These are phyloP conservation scores for Aphanocladium album DNA, from an alignment of 2,329 filamentous ascomycete species.

Conservation along the genomic window DNA sequence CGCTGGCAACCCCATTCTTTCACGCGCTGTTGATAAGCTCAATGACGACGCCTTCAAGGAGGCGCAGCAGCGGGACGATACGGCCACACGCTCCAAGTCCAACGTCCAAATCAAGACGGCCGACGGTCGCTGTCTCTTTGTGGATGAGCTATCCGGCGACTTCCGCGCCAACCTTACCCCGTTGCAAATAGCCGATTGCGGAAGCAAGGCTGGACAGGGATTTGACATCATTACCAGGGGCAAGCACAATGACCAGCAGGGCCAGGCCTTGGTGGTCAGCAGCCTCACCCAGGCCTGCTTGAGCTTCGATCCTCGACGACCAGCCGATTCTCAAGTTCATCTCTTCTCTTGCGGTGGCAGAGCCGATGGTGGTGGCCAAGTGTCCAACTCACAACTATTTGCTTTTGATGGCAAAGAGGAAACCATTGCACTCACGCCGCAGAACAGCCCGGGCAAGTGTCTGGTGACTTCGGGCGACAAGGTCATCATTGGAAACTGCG, in stretches of 20 bases:
- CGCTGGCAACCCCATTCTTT: conserved; percentile 23
- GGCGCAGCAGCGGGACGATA: conserved; percentile 39
- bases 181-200: conserved; percentile 40
- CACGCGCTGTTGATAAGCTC: conserved; percentile 35
- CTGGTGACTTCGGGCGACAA: conserved; percentile 43
- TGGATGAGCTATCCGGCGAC: conserved; percentile 43
- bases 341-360: conserved; percentile 56
- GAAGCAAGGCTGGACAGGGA: conserved; percentile 35
- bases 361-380: conserved; percentile 47
- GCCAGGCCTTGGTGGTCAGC: conserved; percentile 49
- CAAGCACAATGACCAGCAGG: conserved; percentile 43
- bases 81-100: conserved; percentile 39
- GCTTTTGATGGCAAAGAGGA: conserved; percentile 37
- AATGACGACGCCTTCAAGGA: conserved; percentile 35
- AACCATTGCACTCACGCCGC: conserved; percentile 39
- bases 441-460: conserved; percentile 33
- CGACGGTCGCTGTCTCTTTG: conserved; percentile 40
- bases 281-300: conserved; percentile 54
- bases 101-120: conserved; percentile 40
- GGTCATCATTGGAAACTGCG: conserved; percentile 39
- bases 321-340: conserved; percentile 46
- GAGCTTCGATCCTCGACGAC: conserved; percentile 51
- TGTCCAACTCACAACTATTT: conserved; percentile 50
- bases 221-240: conserved; percentile 47
- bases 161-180: conserved; percentile 44